Base-by-base conservation (phyloP, 257 asterid genomes). In the Petunia axillaris region DNA sequence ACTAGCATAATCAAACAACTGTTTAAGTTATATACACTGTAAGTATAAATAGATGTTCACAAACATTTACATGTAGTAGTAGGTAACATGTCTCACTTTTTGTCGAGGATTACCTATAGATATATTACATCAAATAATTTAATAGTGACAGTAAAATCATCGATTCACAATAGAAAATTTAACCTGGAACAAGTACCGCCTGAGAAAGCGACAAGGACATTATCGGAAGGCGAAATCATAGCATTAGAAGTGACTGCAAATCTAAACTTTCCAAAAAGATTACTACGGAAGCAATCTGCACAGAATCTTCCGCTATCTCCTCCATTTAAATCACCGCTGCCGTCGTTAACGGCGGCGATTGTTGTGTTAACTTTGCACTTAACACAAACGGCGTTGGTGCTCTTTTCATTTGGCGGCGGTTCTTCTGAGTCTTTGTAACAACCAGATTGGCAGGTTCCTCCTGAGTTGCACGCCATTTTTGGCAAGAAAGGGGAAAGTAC, bases 181-280 rank as follows among this genome's bases (percentile, higher is more conserved):
- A 77, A 95, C 98, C 98, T 93, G 76, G 99, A 95, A 50, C 95
- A 88, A 46, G 93, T 82, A 57, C 97, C 98, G 50, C 98, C 99
- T n/a, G 99, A 95, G 82, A 93, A 95, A 0, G 97, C 98, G 9
- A 95, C 92, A 63, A 93, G 97, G 59, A 92, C 90, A 2, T 91
- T 91, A 83, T 95, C 98, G 39, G 97, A 86, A 46, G 98, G 97
- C 62, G 87, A 90, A 84, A 95, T 92, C 94, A 95, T 83, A 16
- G 89, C 98, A 83, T 93, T 95, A 48, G 98, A 86, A 65, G 93
- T 88, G 44, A 93, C 97, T 0, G 98, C 89, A 11, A 93, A 87
- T 80, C 97, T 88, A 55, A 95, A 95, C 94, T 93, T 95, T 41
- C 95, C 97, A 66, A 80, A 91, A 65, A 95, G 82, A 83, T 95